Evolutionary conservation across 1,284 basidiomycete genomes (phyloP), one percentile per base, ranked within the genome.

Genomic region (Microbotryum silenes-acaulis): DNA sequence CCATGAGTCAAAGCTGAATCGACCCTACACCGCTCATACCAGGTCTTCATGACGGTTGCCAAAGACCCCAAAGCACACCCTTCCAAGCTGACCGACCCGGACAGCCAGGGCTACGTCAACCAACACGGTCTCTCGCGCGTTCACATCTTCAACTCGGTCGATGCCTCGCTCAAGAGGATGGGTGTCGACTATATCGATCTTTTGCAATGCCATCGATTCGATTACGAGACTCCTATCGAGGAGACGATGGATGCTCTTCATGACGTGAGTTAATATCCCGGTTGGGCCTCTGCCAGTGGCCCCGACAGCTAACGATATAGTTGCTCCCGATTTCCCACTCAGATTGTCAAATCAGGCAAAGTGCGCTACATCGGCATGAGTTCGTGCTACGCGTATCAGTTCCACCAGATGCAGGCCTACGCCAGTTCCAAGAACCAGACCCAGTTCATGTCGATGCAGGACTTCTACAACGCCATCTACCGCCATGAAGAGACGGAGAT

Each of bases 311-410:
- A 6, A 27, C 6, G 25, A 27, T 27, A 27, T 27, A 27, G 27
- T 27, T 27, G 5, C 27, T 21, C 49, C 27, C 12, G 44, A 6
- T 21, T 29, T n/a, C 33, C 7, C n/a, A 46, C 20, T 16, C 52
- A 57, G 31, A 37, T 63, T 23, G 83, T 86, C 21, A 73, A 85
- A 70, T 79, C 79, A 0, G 85, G 85, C 4, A 81, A 81, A 62
- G 85, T 81, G 16, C 78, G 84, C 14, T 87, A 87, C 74, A 80
- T 86, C 60, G 85, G 85, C 51, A 85, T 83, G 83, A 79, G 77
- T 33, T 61, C 59, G 58, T 77, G 75, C 69, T 75, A 66, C 56
- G 77, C 77, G 2, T 76, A 74, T 65, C 75, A 77, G 70, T 77
- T 79, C 72, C 72, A 74, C 45, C 65, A 81, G 14, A 86, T 87